A percentile compares a stretch with the other conserved stretches of the same genome.
Conservation (phyloP, 129 eudicot species). For the Arctium minus region DNA sequence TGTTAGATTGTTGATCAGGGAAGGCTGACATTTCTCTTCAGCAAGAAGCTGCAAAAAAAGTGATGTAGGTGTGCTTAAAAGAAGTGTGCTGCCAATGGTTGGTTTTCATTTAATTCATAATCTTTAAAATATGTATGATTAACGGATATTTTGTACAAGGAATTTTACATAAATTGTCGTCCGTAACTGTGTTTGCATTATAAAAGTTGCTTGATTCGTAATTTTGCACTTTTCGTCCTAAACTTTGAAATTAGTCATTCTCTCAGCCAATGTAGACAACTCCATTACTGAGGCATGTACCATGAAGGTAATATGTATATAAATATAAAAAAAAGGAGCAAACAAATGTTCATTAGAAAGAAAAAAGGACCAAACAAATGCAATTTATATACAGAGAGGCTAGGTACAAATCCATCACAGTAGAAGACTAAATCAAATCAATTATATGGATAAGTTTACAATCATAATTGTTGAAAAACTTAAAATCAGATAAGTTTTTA, state of each 20-base stretch:
- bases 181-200: not conserved
- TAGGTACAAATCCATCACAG: no score
- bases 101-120: not conserved
- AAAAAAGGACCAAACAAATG: no score
- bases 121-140: not conserved
- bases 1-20: conserved; percentile 51
- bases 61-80: conserved; percentile 66
- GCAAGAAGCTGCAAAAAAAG: conserved; percentile 84
- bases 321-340: no score
- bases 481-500: no score
- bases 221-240: not conserved
- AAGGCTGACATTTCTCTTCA: conserved; percentile 62
- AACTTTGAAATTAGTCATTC: not conserved
- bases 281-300: not conserved
- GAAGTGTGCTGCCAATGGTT: conserved; percentile 94
- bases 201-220: not conserved
- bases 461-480: no score
- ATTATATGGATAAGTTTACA: no score
- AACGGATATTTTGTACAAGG: not conserved
- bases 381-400: no score
- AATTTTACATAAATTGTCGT: not conserved
- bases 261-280: not conserved
- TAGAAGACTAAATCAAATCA: no score
- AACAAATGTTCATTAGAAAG: no score
- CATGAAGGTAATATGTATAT: no score